Conservation (phyloP, 345 rosid species). For the Luvunga scandens region DNA sequence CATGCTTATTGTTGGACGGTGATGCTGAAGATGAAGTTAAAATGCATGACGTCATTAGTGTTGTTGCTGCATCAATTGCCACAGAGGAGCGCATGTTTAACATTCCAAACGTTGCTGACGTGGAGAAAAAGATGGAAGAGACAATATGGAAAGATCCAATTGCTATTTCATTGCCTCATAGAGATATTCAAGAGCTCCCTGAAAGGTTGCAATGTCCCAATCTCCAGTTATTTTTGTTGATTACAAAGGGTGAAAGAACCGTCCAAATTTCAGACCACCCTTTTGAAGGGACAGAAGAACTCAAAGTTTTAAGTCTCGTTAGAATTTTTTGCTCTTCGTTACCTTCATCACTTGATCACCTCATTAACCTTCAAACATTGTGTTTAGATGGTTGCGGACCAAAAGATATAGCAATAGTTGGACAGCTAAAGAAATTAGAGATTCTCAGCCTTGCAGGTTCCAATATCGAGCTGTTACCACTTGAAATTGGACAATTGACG, state of each 20-base stretch:
- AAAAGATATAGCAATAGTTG: not conserved
- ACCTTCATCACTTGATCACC: not conserved
- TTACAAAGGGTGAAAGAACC: accelerated
- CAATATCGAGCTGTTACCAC: too few relatives aligned
- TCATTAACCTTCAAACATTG: not conserved
- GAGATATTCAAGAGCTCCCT: conserved; percentile 14
- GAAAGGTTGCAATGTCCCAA: conserved; percentile 4
- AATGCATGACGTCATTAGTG: not conserved
- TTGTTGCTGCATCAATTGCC: conserved; percentile 14
- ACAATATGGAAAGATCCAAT: not conserved
- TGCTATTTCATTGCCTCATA: not conserved
- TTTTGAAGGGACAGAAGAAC: not conserved
- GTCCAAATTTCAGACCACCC: not conserved
- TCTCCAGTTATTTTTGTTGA: not conserved
- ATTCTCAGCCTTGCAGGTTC: not conserved
- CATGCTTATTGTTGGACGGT: conserved; percentile 6
- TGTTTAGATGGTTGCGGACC: accelerated
- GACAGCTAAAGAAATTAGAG: not conserved
- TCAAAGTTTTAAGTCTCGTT: not conserved
- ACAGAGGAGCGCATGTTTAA: not conserved
- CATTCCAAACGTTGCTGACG: not conserved
- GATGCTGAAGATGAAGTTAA: not conserved
- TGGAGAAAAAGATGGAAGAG: not conserved
- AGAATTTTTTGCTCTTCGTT: not conserved
- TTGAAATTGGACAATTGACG: too few relatives aligned